Evolutionary conservation across 2,329 filamentous ascomycete genomes (phyloP).

Genomic region (Epichloe aotearoae): DNA sequence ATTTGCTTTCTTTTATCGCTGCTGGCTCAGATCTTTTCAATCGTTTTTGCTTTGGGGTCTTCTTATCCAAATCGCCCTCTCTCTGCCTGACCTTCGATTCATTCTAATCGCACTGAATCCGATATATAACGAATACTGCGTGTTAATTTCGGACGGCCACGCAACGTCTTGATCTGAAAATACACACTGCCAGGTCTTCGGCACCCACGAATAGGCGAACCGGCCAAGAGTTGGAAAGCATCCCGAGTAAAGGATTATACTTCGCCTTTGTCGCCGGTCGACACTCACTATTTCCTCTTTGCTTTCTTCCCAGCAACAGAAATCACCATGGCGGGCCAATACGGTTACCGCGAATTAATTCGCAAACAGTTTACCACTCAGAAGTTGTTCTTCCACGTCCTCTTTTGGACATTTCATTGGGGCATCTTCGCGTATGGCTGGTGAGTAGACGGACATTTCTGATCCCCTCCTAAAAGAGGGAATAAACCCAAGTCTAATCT

Average conservation of each 20-base stretch:
- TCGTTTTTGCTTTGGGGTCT: too few relatives aligned
- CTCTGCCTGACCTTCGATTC: too few relatives aligned
- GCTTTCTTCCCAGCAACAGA: constrained; percentile 1
- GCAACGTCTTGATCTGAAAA: too few relatives aligned
- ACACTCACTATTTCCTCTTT: constrained; percentile 23
- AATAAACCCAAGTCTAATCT: background rate
- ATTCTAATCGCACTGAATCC: background rate
- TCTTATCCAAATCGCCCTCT: too few relatives aligned
- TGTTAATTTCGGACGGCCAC: too few relatives aligned
- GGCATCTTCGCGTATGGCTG: constrained; percentile 75
- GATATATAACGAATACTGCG: background rate
- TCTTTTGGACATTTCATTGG: constrained; percentile 72
- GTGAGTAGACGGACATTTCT: constrained; percentile 34
- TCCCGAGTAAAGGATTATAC: background rate
- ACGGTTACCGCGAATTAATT: constrained; percentile 30
- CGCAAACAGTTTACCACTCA: constrained; percentile 53
- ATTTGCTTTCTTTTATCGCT: constrained; percentile 20
- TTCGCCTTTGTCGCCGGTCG: constrained; percentile 38
- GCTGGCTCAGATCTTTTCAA: constrained; percentile 43
- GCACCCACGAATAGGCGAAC: too few relatives aligned
- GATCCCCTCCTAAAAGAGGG: background rate
- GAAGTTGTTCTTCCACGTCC: constrained; percentile 66
- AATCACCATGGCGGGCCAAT: constrained; percentile 22
- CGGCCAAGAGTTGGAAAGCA: background rate
- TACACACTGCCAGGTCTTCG: too few relatives aligned